Evolutionary conservation across 2,329 filamentous ascomycete genomes (phyloP), one percentile per base, ranked within the genome.

Genomic region (Arachnomyces sp.): DNA sequence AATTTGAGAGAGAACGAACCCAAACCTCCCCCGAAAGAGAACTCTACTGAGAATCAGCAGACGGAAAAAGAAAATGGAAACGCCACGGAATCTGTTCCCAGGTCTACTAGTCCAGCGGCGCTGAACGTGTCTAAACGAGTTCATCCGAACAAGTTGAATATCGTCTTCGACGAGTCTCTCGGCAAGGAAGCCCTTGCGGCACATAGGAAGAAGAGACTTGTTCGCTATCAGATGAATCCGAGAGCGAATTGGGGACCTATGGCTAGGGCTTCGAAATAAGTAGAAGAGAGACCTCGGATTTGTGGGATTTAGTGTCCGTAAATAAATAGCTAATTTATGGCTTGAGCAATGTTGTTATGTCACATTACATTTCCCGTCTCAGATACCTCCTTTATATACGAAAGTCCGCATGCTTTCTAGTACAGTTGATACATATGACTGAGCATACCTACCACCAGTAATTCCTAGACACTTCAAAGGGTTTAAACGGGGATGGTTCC

Each of bases 241-340:
- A 73, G 83, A 44, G 82, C 87, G 55, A 92, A 96, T 60, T 98
- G 92, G 92, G 92, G 92, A 0, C 92, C 92, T 1, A 79, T 94
- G 78, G 68, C 59, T 43, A 62, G 65, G 29, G 68, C n/a, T n/a
- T n/a, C 68, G 31, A 25, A 25, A 25, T 25, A 25, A 25, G n/a
- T n/a, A n/a, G n/a, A n/a, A n/a, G n/a, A n/a, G n/a, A n/a, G n/a
- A n/a, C n/a, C n/a, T n/a, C n/a, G n/a, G n/a, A n/a, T n/a, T n/a
- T n/a, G n/a, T n/a, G n/a, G n/a, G n/a, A n/a, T n/a, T n/a, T n/a
- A n/a, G n/a, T n/a, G n/a, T n/a, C n/a, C n/a, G n/a, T n/a, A n/a
- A n/a, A n/a, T n/a, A n/a, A n/a, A n/a, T n/a, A n/a, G n/a, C n/a
- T n/a, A n/a, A n/a, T n/a, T n/a, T n/a, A n/a, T n/a, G n/a, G n/a